These are phyloP conservation scores for Artomyces pyxidatus DNA, from an alignment of 768 basidiomycete genomes.

Conservation along the genomic window DNA sequence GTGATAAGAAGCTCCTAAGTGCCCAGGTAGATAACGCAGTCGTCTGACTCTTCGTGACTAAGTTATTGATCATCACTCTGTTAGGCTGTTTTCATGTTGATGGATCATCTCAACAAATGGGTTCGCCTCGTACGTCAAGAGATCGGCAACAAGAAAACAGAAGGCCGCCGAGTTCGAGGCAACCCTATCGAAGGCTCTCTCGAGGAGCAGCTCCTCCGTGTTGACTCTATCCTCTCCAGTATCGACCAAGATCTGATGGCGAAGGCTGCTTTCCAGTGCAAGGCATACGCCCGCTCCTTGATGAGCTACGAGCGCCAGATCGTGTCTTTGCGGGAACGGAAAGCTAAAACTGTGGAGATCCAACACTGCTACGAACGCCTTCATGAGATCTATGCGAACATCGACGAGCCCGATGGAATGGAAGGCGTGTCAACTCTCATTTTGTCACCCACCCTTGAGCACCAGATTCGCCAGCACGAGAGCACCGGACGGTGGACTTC, in stretches of 20 bases:
- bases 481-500: slow-evolving; percentile 96
- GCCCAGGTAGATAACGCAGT: slow-evolving; percentile 65
- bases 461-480: slow-evolving; percentile 97
- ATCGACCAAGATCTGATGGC: slow-evolving; percentile 89
- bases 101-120: slow-evolving; percentile 94
- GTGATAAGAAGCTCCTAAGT: slow-evolving; percentile 81
- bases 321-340: slow-evolving; percentile 35
- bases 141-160: slow-evolving; percentile 34
- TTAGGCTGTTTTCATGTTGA: slow-evolving; percentile 86
- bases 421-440: slow-evolving; percentile 90
- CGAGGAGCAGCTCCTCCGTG: slow-evolving; percentile 54
- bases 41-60: background rate
- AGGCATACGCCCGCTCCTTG: slow-evolving; percentile 86
- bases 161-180: slow-evolving; percentile 41
- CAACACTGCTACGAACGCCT: slow-evolving; percentile 78
- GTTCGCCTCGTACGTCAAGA: slow-evolving; percentile 70
- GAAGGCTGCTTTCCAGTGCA: slow-evolving; percentile 88
- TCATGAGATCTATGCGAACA: slow-evolving; percentile 91
- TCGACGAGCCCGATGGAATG: slow-evolving; percentile 99
- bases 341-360: slow-evolving; percentile 39
- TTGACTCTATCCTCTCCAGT: slow-evolving; percentile 76
- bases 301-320: slow-evolving; percentile 93
- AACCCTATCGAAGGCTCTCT: slow-evolving; percentile 28
- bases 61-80: background rate
- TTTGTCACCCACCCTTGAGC: slow-evolving; percentile 82